Conservation (phyloP, 2,329 filamentous ascomycete species). For the Aspergillus hortae region DNA sequence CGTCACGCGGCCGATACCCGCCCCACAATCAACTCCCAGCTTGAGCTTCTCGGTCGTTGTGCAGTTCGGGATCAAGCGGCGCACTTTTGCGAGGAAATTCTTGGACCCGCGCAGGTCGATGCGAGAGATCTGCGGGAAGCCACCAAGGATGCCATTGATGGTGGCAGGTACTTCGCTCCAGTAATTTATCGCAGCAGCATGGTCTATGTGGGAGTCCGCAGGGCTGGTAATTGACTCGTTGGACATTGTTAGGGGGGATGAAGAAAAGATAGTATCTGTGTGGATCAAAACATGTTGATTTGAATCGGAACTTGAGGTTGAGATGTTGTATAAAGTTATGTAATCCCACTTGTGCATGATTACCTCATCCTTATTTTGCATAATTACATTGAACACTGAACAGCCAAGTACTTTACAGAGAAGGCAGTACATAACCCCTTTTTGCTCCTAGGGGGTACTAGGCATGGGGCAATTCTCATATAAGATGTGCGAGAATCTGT, state of each 20-base stretch:
- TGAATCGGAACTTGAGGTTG: background rate
- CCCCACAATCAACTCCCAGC: constrained; percentile 58
- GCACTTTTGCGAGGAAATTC: constrained; percentile 65
- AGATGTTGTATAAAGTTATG: background rate
- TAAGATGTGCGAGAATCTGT: too few relatives aligned
- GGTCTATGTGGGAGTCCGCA: constrained; percentile 27
- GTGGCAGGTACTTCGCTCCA: constrained; percentile 34
- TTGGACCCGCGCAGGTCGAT: constrained; percentile 67
- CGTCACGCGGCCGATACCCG: constrained; percentile 79
- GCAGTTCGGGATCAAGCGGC: constrained; percentile 24
- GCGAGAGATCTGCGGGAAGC: constrained; percentile 62
- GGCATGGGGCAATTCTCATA: too few relatives aligned
- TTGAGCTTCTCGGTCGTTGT: constrained; percentile 12
- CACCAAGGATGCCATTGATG: constrained; percentile 62
- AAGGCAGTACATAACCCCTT: too few relatives aligned
- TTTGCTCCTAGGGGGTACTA: too few relatives aligned
- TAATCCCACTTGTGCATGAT: background rate
- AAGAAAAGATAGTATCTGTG: background rate
- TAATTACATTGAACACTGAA: background rate
- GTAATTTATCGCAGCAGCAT: constrained; percentile 34
- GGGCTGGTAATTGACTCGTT: background rate
- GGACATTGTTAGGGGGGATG: background rate
- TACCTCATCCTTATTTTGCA: background rate
- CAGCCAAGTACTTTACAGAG: too few relatives aligned
- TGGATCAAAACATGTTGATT: background rate